These are phyloP conservation scores for Microthlaspi erraticum DNA, from an alignment of 345 rosid species.

Conservation along the genomic window DNA sequence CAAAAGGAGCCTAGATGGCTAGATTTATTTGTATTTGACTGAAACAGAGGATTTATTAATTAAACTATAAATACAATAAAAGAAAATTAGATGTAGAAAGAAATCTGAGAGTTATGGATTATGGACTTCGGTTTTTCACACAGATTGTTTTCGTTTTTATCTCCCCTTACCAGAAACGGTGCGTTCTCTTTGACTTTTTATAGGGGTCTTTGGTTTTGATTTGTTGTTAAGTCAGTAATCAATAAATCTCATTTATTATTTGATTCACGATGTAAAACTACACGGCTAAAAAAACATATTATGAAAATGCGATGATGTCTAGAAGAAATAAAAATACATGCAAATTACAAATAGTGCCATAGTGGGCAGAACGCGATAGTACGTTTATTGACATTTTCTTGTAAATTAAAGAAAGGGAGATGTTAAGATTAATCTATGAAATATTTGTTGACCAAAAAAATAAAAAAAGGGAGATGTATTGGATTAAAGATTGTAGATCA, in stretches of 20 bases:
- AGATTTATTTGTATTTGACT: conserved; percentile 24
- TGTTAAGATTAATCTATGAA: conserved; percentile 12
- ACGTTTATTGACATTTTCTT: conserved; percentile 17
- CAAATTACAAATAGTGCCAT: too few species aligned
- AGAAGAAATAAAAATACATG: neutral
- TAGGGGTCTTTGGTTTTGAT: conserved; percentile 17
- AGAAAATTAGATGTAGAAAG: conserved; percentile 2
- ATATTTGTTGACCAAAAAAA: too few species aligned
- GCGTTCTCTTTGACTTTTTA: conserved; percentile 42
- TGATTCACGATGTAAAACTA: neutral
- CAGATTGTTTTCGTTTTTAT: conserved; percentile 34
- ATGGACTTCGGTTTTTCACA: conserved; percentile 37
- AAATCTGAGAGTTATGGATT: conserved; percentile 34
- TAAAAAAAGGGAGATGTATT: too few species aligned
- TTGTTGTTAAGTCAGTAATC: neutral
- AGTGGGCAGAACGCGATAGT: conserved; percentile 7
- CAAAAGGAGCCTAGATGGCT: conserved; percentile 5
- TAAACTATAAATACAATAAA: neutral
- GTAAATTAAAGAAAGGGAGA: neutral
- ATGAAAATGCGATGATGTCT: neutral
- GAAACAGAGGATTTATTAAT: conserved; percentile 19
- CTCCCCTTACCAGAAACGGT: conserved; percentile 34
- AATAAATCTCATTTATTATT: conserved; percentile 9
- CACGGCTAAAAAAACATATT: neutral
- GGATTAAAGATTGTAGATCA: too few species aligned